These are phyloP conservation scores for Elsinoe arachidis DNA, from an alignment of 2,329 filamentous ascomycete genomes.

Conservation along the genomic window DNA sequence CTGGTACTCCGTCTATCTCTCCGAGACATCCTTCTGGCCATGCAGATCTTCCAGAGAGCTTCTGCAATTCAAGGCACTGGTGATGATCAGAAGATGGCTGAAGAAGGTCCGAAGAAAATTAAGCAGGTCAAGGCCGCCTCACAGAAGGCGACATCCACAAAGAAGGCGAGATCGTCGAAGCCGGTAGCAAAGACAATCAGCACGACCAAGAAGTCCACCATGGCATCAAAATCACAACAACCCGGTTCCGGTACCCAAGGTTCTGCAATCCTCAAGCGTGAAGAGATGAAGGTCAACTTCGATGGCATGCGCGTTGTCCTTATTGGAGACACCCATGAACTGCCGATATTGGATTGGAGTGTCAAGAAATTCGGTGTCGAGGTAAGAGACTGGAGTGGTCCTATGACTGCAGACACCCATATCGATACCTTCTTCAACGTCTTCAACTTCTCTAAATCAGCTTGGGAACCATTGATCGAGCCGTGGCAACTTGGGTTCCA, in stretches of 20 bases:
- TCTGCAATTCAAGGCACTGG: slow-evolving; percentile 68
- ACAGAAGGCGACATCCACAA: slow-evolving; percentile 32
- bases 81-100: slow-evolving; percentile 38
- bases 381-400: slow-evolving; percentile 84
- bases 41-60: slow-evolving; percentile 86
- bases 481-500: slow-evolving; percentile 94
- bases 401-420: slow-evolving; percentile 77
- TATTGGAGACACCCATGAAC: slow-evolving; percentile 90
- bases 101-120: slow-evolving; percentile 50
- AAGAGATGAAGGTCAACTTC: slow-evolving; percentile 77
- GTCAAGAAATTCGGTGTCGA: slow-evolving; percentile 81
- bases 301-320: slow-evolving; percentile 86
- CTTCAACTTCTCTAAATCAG: slow-evolving; percentile 98
- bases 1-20: slow-evolving; percentile 83
- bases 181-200: slow-evolving; percentile 36
- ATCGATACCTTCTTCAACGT: slow-evolving; percentile 93
- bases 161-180: slow-evolving; percentile 35
- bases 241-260: slow-evolving; percentile 21
- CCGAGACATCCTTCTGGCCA: slow-evolving; percentile 85
- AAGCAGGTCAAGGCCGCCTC: slow-evolving; percentile 41
- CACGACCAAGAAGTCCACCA: slow-evolving; percentile 41
- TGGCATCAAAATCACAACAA: slow-evolving; percentile 11
- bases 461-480: slow-evolving; percentile 93
- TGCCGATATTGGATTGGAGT: slow-evolving; percentile 88
- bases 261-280: slow-evolving; percentile 53